Base-by-base conservation (phyloP, 2,329 filamentous ascomycete genomes). In the Sclerotinia minor region DNA sequence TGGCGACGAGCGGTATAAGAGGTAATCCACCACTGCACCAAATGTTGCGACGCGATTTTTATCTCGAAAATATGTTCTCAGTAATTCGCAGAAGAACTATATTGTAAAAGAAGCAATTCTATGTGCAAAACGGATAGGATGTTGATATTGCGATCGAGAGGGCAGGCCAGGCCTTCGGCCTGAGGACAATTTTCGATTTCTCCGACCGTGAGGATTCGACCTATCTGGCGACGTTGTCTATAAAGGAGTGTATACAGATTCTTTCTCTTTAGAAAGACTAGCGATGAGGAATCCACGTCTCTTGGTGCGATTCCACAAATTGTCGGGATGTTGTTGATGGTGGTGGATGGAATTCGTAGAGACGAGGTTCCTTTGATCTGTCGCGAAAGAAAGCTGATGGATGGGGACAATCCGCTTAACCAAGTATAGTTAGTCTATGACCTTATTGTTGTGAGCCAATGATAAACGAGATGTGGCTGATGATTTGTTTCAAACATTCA, bases 211-310 rank as follows among this genome's bases (percentile, higher is more conserved):
- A 68, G 64, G 55, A 66, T 68, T 72, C 69, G 68, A 74, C 68
- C 68, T 70, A 70, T 50, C 69, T 68, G 67, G 69, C 65, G 67
- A 63, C 49, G 69, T 71, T 35, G 69, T 64, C 55, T 69, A 55
- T 55, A 69, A 74, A 76, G 64, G 72, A 74, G 68, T 71, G 73
- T 73, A 64, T 45, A 60, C 68, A 69, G 65, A 65, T 71, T 77
- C 75, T 76, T 75, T 69, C 73, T 72, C 70, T 68, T 47, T 67
- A 74, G 75, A 75, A 77, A 76, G 73, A 72, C 71, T 65, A 69
- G 69, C 70, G 47, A 64, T 69, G 68, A 71, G 74, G 75, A 76
- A 77, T 75, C 71, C 76, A 76, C 77, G 76, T 73, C 73, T 67
- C 47, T 65, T 72, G 72, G 75, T 73, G 77, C 75, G 71, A 76